These are phyloP conservation scores for Xerocomus potaroensis DNA, from an alignment of 768 basidiomycete genomes.

Conservation along the genomic window DNA sequence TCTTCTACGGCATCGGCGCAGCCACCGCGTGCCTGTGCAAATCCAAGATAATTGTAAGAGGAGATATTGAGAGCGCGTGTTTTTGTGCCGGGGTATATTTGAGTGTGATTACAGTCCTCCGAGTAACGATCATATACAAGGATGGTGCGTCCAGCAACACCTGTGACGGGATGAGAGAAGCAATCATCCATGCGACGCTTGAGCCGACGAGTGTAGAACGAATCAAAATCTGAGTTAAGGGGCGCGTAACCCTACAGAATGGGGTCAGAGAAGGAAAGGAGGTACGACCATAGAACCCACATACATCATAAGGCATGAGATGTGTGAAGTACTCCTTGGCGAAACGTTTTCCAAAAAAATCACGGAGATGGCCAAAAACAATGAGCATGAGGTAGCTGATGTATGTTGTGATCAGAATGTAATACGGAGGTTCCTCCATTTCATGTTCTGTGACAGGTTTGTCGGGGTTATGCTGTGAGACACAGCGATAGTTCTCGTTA, in stretches of 20 bases:
- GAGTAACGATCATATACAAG: constrained; percentile 80
- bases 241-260: constrained; percentile 86
- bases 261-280: constrained; percentile 4
- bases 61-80: constrained; percentile 95
- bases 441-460: constrained; percentile 48
- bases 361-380: constrained; percentile 85
- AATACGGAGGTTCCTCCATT: constrained; percentile 88
- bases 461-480: constrained; percentile 51
- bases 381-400: constrained; percentile 93
- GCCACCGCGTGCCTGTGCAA: constrained; percentile 88
- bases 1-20: constrained; percentile 95
- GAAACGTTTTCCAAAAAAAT: constrained; percentile 90
- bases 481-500: constrained; percentile 68
- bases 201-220: constrained; percentile 96
- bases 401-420: constrained; percentile 88
- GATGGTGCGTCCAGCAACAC: constrained; percentile 94
- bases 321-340: constrained; percentile 67
- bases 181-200: constrained; percentile 95
- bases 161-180: constrained; percentile 88
- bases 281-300: constrained; percentile 30
- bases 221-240: constrained; percentile 97
- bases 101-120: constrained; percentile 74
- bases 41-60: constrained; percentile 99
- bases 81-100: constrained; percentile 68
- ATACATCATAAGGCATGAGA: constrained; percentile 77